A percentile compares a stretch with the other conserved stretches of the same genome.
These are phyloP conservation scores for Cardamine occulta DNA, from an alignment of 345 rosid genomes.

Conservation along the genomic window DNA sequence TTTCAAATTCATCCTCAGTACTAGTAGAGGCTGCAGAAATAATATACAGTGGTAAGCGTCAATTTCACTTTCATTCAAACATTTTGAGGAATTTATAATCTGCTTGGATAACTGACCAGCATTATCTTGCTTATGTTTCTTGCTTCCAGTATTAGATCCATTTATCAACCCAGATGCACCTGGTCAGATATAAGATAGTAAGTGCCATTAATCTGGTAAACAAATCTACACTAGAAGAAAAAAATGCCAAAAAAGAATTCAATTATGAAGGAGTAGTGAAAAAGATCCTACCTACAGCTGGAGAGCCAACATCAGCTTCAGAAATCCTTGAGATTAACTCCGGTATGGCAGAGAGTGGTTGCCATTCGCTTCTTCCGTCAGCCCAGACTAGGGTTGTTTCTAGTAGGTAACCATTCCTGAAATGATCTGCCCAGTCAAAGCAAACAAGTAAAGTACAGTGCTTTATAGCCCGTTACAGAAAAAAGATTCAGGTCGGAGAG, in stretches of 20 bases:
- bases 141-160: conserved; percentile 34
- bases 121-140: conserved; percentile 33
- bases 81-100: not conserved
- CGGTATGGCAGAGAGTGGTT: conserved; percentile 73
- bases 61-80: conserved; percentile 1
- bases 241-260: not conserved
- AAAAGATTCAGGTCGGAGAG: conserved; percentile 46
- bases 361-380: conserved; percentile 85
- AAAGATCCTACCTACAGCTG: conserved; percentile 51
- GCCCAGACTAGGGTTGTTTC: conserved; percentile 83
- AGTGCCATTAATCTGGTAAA: conserved; percentile 9
- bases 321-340: conserved; percentile 59
- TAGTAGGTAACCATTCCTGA: conserved; percentile 68
- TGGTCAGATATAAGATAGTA: conserved; percentile 22
- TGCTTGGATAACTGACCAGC: conserved; percentile 27
- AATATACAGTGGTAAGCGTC: conserved; percentile 41
- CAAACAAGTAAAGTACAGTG: conserved; percentile 52
- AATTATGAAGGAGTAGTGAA: not conserved
- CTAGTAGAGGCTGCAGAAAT: conserved; percentile 53
- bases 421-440: conserved; percentile 82
- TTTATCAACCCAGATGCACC: conserved; percentile 33
- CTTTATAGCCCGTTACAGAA: conserved; percentile 55
- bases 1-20: conserved; percentile 77
- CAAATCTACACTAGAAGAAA: conserved; percentile 18
- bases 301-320: conserved; percentile 40